Base-by-base conservation (phyloP, 1,284 basidiomycete genomes). In the Puccinia polysora region DNA sequence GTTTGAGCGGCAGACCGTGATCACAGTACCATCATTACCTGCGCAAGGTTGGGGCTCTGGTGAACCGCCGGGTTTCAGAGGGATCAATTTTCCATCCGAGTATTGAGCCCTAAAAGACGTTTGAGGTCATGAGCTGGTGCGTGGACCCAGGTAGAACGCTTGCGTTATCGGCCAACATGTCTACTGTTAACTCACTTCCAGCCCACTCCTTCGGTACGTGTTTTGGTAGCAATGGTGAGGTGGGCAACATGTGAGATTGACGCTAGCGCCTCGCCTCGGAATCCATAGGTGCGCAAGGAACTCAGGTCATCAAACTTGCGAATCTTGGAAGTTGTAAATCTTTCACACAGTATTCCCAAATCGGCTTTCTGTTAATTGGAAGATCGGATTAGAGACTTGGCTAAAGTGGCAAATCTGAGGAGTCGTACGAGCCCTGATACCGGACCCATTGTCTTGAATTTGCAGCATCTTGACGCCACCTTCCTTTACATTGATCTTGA, bases 291-390 rank as follows among this genome's bases (percentile, higher is more conserved):
- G 2, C 85, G 84, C 58, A 99, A 84, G n/a, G 83, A 84, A 49
- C 87, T 86, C 56, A 99, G 81, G 79, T 99, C 96, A 10, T 89
- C 87, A 78, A 94, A 98, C 0, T 86, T 85, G 0, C 86, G 84
- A 10, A 99, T 82, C 79, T 98, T 98, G 2, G 92, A 96, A 0
- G 96, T 99, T 10, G 96, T 95, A 79, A 97, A 97, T 12, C 96
- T 84, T 79, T 96, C 90, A 60, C 95, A 95, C 0, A 99, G 84
- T 18, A 98, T 88, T 0, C 91, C 87, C 3, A 99, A 82, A 78
- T 98, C 95, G 7, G 80, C 79, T 80, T 85, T 85, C 85, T 82
- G 81, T 82, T 65, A 74, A 52, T 49, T 25, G n/a, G 14, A n/a
- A 43, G 38, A 15, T 15, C 20, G 20, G 14, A 58, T 14, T 23